Evolutionary conservation across 2,329 filamentous ascomycete genomes (phyloP).

Genomic region (Penicillium nordicum): DNA sequence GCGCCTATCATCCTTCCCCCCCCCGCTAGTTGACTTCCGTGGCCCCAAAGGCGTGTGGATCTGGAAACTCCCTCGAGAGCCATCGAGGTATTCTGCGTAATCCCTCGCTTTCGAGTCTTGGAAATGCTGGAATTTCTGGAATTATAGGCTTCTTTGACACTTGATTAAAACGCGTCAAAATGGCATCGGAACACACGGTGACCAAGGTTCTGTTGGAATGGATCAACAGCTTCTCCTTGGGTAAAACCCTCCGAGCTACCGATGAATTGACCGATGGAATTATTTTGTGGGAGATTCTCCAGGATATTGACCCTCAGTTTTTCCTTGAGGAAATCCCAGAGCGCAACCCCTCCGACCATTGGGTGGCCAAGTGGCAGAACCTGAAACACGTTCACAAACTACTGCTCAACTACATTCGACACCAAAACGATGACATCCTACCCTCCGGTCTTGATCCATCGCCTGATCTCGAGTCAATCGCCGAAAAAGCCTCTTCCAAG

Average conservation of each 20-base stretch:
- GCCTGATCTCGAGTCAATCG: slow-evolving; percentile 48
- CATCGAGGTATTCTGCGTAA: neutral
- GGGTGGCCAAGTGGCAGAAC: slow-evolving; percentile 50
- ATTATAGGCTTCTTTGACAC: neutral
- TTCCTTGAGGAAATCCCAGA: slow-evolving; percentile 49
- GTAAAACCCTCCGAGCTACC: slow-evolving; percentile 40
- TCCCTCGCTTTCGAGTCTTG: slow-evolving; percentile 5
- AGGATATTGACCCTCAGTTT: slow-evolving; percentile 48
- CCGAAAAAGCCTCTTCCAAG: slow-evolving; percentile 42
- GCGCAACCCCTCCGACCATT: slow-evolving; percentile 43
- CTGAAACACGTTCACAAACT: slow-evolving; percentile 49
- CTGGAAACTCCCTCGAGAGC: slow-evolving; percentile 14
- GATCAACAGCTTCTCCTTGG: slow-evolving; percentile 46
- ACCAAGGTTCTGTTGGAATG: slow-evolving; percentile 47
- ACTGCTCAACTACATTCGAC: slow-evolving; percentile 44
- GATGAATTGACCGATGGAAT: slow-evolving; percentile 46
- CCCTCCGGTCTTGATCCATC: slow-evolving; percentile 42
- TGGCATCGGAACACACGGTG: slow-evolving; percentile 46
- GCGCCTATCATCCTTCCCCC: slow-evolving; percentile 14
- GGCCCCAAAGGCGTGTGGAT: slow-evolving; percentile 25
- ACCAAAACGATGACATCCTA: slow-evolving; percentile 44
- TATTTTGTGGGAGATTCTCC: slow-evolving; percentile 48
- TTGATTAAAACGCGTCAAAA: slow-evolving; percentile 24
- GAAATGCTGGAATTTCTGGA: slow-evolving; percentile 18
- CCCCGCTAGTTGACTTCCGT: slow-evolving; percentile 17